Evolutionary conservation across 352 stramenopile species (phyloP), one percentile per base, ranked within the genome.

Genomic region (Albugo candida): DNA sequence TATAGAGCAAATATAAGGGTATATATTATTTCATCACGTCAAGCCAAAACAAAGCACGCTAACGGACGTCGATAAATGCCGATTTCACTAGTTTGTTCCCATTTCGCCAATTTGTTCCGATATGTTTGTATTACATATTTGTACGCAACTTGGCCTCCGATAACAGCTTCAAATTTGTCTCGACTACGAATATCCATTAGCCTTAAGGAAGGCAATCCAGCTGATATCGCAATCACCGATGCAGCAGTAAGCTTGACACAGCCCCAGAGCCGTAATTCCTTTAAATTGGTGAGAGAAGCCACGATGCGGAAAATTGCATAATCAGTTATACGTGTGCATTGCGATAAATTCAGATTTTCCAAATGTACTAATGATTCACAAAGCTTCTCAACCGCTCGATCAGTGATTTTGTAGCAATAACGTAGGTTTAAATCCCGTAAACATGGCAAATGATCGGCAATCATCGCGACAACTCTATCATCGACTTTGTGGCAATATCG

Each of bases 401-500:
- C 78, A 27, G 78, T 81, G 13, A 92, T 52, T 50, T 88, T 88
- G 70, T 83, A 88, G 63, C 75, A 88, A 56, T 92, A 92, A 40
- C 75, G 75, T 36, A 92, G 36, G 42, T 88, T 86, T 42, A 92
- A 49, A 18, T 83, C 60, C 41, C 68, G 70, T 6, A 92, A 63
- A 37, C 64, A 53, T 10, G 60, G 64, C 31, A 77, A 31, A 18
- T 70, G 17, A 2, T 40, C 16, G 2, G 63, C 73, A 47, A 92
- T 69, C 16, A 61, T 63, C 8, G 65, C 54, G 11, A 86, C 67
- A 8, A 88, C 56, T 18, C 53, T 54, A 53, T 92, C 78, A 37
- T 87, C 69, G 16, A 92, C 73, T 54, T 83, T 82, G 67, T 92
- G 78, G 36, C 67, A 81, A 48, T 85, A 92, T 40, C 75, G 73